Evolutionary conservation across 2,329 filamentous ascomycete genomes (phyloP).

Genomic region (Tolypocladium endophyticum): DNA sequence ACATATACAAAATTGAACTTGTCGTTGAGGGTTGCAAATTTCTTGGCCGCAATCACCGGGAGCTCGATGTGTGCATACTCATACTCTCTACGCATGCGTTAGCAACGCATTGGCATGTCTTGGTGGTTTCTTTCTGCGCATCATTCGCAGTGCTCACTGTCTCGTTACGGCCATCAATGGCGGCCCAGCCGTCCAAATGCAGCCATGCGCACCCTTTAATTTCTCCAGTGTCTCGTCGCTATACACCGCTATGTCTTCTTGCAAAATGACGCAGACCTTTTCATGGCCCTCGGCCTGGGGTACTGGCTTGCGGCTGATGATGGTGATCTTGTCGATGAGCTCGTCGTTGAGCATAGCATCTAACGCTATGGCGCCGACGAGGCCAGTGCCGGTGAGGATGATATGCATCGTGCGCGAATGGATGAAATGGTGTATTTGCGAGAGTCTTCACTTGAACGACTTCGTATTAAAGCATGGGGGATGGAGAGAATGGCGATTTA

Average conservation of each 20-base stretch:
- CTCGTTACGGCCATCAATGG: not conserved
- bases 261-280: constrained; percentile 4
- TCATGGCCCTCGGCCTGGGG: constrained; percentile 3
- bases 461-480: too few species aligned
- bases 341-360: constrained; percentile 5
- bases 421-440: not conserved
- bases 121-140: not conserved
- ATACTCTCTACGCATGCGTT: not conserved
- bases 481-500: too few species aligned
- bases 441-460: not conserved
- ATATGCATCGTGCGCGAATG: constrained; percentile 3
- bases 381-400: constrained; percentile 5
- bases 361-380: constrained; percentile 4
- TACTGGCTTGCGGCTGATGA: constrained; percentile 4
- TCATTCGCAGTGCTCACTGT: not conserved
- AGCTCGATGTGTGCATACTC: not conserved
- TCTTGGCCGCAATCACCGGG: not conserved
- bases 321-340: constrained; percentile 5
- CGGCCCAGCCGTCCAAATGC: constrained; percentile 2
- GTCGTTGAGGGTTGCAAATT: not conserved
- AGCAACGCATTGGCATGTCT: not conserved
- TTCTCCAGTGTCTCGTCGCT: constrained; percentile 1
- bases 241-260: constrained; percentile 3
- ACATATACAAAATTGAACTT: constrained; percentile 1
- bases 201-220: constrained; percentile 3